Percentiles rank a stretch among this genome's conserved stretches.
Conservation (phyloP, 2,329 filamentous ascomycete genomes). For the Berkeleyomyces rouxiae region DNA sequence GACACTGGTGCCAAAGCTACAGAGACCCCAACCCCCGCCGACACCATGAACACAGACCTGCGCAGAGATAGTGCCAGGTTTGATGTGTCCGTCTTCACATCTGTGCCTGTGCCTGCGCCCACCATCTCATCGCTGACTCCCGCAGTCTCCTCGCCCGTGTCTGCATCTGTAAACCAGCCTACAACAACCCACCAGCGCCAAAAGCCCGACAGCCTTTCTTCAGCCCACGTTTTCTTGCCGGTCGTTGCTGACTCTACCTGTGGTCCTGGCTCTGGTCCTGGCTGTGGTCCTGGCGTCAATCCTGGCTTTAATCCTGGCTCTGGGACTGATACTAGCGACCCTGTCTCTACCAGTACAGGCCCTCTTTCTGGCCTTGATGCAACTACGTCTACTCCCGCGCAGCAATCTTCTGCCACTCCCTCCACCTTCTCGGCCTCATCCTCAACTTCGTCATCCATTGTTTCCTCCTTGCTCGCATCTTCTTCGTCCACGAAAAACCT, state of each 20-base stretch:
- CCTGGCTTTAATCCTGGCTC: not conserved
- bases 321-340: not conserved
- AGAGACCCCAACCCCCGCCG: not conserved
- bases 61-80: not conserved
- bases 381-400: constrained; percentile 13
- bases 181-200: not conserved
- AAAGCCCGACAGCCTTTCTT: constrained; percentile 1
- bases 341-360: constrained; percentile 15
- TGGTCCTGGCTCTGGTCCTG: constrained; percentile 2
- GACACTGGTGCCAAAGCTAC: not conserved
- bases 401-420: constrained; percentile 14
- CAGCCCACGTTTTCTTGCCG: constrained; percentile 10
- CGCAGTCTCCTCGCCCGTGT: not conserved
- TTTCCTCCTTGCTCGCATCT: not conserved
- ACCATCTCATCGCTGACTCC: not conserved
- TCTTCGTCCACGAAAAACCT: constrained; percentile 1
- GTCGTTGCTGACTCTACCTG: not conserved
- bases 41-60: not conserved
- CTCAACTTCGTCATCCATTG: not conserved
- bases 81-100: not conserved
- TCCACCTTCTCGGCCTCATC: constrained; percentile 9
- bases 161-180: not conserved
- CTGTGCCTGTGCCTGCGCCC: not conserved
- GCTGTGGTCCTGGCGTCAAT: not conserved
- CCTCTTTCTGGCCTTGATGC: constrained; percentile 13